Evolutionary conservation across 495 filamentous ascomycete species (phyloP), one percentile per base, ranked within the genome.

Genomic region (Tuber magnatum): DNA sequence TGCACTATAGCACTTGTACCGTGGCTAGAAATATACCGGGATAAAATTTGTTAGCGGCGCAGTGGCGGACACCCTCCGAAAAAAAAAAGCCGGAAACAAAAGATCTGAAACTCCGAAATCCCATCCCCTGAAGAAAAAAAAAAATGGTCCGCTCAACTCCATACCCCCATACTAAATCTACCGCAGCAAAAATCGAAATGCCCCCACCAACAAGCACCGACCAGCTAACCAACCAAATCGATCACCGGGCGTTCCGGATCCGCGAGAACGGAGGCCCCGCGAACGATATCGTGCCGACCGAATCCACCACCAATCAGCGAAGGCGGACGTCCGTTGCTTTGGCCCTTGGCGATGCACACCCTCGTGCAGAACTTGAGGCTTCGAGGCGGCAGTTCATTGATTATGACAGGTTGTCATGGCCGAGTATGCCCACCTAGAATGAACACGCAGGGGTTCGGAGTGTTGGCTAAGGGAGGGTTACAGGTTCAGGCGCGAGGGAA

Each of bases 401-500:
- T 83, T 92, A 92, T 76, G 90, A 92, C 83, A 91, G 91, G 24
- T 84, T 93, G 40, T 91, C 89, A 77, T 89, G 90, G 82, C 91
- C 91, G 35, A 90, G 89, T 90, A 83, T 22, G 73, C 39, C 51
- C 48, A 35, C 68, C 32, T 69, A 4, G 71, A n/a, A 46, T 43
- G 28, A 35, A 35, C 72, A 48, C 9, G 35, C 7, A 14, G 70
- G 43, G 39, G 24, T 20, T 39, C 68, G 39, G 42, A 28, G 12
- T 42, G 42, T 43, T 41, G 41, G 69, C 73, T 78, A 35, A 72
- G 46, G 22, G 32, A 41, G 69, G 18, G 35, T 20, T 51, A 32
- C 70, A 94, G 92, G 92, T 84, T 85, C 87, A 28, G 94, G 94
- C 71, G 97, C 94, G 0, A 88, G 92, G 71, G 90, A 90, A 81